phyloP scores from a whole-genome alignment of 495 filamentous ascomycete genomes.

The Aspergillus kassunensis region DNA sequence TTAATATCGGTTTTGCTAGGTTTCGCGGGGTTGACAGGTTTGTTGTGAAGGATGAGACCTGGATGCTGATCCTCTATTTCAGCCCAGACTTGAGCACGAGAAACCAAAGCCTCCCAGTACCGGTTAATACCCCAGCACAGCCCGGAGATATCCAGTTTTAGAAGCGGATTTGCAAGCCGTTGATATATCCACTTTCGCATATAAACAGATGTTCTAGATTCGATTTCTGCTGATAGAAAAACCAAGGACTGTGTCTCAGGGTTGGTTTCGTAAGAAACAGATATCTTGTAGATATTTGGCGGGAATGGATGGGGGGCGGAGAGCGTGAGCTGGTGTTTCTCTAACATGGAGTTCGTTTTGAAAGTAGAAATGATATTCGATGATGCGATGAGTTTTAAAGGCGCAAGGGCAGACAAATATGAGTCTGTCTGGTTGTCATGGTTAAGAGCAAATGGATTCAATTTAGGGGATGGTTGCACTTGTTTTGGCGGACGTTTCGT shows the following conservation, averaged over 20 bases:
- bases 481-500: constrained; percentile 24
- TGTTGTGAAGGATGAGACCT: constrained; percentile 5
- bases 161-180: constrained; percentile 32
- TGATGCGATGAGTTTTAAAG: constrained; percentile 29
- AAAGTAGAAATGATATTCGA: constrained; percentile 21
- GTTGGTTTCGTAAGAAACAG: constrained; percentile 38
- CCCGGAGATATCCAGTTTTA: constrained; percentile 39
- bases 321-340: constrained; percentile 37
- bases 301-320: constrained; percentile 39
- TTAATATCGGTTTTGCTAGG: not conserved
- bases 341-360: constrained; percentile 17
- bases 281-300: constrained; percentile 29
- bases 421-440: constrained; percentile 24
- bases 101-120: constrained; percentile 40
- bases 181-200: constrained; percentile 41
- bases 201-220: constrained; percentile 25
- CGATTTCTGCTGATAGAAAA: constrained; percentile 29
- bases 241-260: constrained; percentile 34
- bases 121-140: constrained; percentile 43
- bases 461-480: constrained; percentile 24
- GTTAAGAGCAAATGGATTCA: constrained; percentile 36
- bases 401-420: constrained; percentile 38
- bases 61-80: constrained; percentile 28
- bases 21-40: not conserved
- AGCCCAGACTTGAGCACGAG: constrained; percentile 38